Percentiles rank a stretch among this genome's conserved stretches.
Conservation (phyloP, 805 yeast species). For the Pichia exigua region DNA sequence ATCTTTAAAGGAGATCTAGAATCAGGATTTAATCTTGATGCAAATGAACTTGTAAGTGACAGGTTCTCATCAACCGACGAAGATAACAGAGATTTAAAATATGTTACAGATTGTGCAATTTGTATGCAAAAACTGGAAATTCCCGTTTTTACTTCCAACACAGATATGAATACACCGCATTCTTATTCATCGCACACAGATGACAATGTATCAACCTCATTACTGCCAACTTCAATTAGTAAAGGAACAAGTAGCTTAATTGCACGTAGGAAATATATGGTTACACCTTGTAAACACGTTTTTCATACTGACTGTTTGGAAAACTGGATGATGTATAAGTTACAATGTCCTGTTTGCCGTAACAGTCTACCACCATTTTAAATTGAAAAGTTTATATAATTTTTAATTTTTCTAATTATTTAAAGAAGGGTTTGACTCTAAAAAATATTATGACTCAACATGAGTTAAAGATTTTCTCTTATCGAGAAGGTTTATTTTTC, state of each 20-base stretch:
- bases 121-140: slow-evolving; percentile 78
- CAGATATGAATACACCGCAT: neutral
- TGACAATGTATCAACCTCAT: neutral
- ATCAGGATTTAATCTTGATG: slow-evolving; percentile 43
- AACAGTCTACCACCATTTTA: slow-evolving; percentile 75
- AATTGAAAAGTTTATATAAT: slow-evolving; percentile 3
- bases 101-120: slow-evolving; percentile 73
- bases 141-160: slow-evolving; percentile 31
- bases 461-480: too few species aligned
- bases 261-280: slow-evolving; percentile 50
- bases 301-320: slow-evolving; percentile 88
- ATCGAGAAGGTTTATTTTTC: too few species aligned
- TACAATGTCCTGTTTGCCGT: slow-evolving; percentile 93
- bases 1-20: slow-evolving; percentile 55
- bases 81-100: slow-evolving; percentile 26
- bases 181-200: neutral
- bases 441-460: too few species aligned
- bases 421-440: too few species aligned
- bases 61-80: slow-evolving; percentile 16
- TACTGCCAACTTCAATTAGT: slow-evolving; percentile 4
- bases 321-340: slow-evolving; percentile 86
- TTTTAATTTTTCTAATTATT: neutral
- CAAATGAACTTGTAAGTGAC: slow-evolving; percentile 11
- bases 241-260: slow-evolving; percentile 18
- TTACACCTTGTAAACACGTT: slow-evolving; percentile 86